Evolutionary conservation across 306 rosid species (phyloP).

Genomic region (Prunus mongolica): DNA sequence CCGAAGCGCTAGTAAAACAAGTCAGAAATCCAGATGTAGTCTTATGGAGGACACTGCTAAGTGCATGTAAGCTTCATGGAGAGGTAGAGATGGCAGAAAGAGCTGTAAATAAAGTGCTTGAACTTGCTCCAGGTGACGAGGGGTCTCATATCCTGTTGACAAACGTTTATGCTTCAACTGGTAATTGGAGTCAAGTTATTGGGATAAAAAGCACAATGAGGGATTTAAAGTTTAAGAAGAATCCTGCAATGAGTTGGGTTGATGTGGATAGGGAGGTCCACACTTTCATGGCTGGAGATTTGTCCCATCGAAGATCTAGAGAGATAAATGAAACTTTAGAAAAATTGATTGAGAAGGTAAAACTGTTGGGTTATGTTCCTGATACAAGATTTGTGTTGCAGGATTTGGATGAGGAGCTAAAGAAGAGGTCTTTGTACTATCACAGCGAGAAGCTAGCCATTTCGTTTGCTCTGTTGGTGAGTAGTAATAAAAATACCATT

Average conservation of each 20-base stretch:
- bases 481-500: constrained; percentile 33
- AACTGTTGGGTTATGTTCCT: constrained; percentile 48
- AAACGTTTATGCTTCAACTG: too few species aligned
- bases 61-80: constrained; percentile 53
- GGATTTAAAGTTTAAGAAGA: constrained; percentile 53
- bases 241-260: constrained; percentile 65
- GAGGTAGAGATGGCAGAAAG: constrained; percentile 63
- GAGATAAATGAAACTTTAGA: constrained; percentile 40
- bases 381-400: constrained; percentile 59
- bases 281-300: constrained; percentile 72
- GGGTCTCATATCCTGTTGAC: constrained; percentile 25
- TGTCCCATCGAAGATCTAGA: constrained; percentile 48
- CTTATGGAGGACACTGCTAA: constrained; percentile 62
- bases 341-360: constrained; percentile 40
- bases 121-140: constrained; percentile 51
- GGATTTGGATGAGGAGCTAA: constrained; percentile 52
- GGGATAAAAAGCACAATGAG: constrained; percentile 11
- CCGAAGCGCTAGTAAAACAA: constrained; percentile 48
- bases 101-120: constrained; percentile 35
- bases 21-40: constrained; percentile 55
- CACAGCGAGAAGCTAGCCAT: constrained; percentile 70
- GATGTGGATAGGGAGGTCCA: constrained; percentile 57
- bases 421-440: constrained; percentile 44
- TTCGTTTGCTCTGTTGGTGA: constrained; percentile 57
- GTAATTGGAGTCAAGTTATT: too few species aligned